Percentiles rank a stretch among this genome's conserved stretches.
phyloP scores from a whole-genome alignment of 2,329 filamentous ascomycete species.

The Peltaster fructicola region DNA sequence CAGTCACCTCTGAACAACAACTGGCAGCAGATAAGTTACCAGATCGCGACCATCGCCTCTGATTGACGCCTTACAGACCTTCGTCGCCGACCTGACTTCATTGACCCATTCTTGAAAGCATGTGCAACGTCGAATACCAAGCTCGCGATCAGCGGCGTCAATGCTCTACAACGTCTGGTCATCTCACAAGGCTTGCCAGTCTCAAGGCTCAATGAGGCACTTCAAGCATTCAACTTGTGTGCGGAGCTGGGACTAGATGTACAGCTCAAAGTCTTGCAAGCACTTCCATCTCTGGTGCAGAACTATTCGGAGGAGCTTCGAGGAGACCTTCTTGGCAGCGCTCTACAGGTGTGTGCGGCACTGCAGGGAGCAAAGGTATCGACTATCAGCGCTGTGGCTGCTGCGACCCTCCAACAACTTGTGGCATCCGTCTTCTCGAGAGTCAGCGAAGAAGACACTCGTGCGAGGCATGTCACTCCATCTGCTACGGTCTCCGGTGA shows the following conservation, averaged over 20 bases:
- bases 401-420: conserved; percentile 88
- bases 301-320: conserved; percentile 73
- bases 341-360: conserved; percentile 79
- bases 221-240: conserved; percentile 75
- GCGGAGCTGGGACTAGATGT: conserved; percentile 61
- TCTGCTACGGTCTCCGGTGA: conserved; percentile 51
- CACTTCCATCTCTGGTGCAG: conserved; percentile 71
- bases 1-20: conserved; percentile 58
- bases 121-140: conserved; percentile 82
- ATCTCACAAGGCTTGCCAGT: conserved; percentile 64
- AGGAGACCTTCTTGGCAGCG: conserved; percentile 62
- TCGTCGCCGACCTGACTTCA: conserved; percentile 62
- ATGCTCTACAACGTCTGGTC: conserved; percentile 77
- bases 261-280: conserved; percentile 89
- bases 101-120: conserved; percentile 85
- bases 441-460: conserved; percentile 64
- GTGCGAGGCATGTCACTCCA: conserved; percentile 28
- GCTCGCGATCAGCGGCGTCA: conserved; percentile 71
- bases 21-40: conserved; percentile 44
- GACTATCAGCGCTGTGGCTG: conserved; percentile 87
- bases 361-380: conserved; percentile 82
- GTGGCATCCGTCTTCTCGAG: conserved; percentile 89
- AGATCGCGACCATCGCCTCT: conserved; percentile 6
- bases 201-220: conserved; percentile 63
- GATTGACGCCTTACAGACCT: conserved; percentile 51